A percentile compares a stretch with the other conserved stretches of the same genome.
phyloP scores from a whole-genome alignment of 176 grass and related monocot genomes.

The Oryza glumipatula region DNA sequence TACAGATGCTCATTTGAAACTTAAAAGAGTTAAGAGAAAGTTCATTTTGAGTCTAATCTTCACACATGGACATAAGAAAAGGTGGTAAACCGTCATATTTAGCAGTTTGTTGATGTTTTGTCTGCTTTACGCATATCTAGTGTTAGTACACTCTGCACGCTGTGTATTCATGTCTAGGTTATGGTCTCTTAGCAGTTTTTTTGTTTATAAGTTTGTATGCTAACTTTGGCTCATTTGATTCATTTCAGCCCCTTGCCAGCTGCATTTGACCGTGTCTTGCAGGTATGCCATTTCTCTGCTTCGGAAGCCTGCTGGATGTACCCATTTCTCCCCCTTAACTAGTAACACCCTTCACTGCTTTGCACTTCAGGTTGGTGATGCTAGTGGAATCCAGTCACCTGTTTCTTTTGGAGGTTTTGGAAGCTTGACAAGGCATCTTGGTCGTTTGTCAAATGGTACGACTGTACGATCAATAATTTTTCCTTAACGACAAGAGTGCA shows the following conservation, averaged over 20 bases:
- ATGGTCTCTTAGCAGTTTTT: background rate
- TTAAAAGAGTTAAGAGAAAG: background rate
- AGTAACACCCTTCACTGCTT: background rate
- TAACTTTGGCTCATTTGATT: conserved; percentile 27
- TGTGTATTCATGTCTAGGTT: background rate
- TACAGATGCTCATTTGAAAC: conserved; percentile 1
- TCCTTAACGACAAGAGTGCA: background rate
- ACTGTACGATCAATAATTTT: background rate
- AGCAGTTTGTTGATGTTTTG: conserved; percentile 7
- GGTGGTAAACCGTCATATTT: background rate
- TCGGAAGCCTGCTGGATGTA: background rate
- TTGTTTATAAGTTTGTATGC: conserved; percentile 11
- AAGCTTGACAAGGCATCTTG: conserved; percentile 86
- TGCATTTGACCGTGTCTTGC: conserved; percentile 87
- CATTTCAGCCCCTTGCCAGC: conserved; percentile 84
- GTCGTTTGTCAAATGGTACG: conserved; percentile 80
- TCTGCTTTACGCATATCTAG: background rate
- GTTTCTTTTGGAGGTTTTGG: conserved; percentile 99
- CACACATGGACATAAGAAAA: conserved; percentile 2
- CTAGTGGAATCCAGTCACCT: conserved; percentile 96
- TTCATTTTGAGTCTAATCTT: conserved; percentile 25
- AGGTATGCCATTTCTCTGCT: conserved; percentile 53
- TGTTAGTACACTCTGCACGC: background rate
- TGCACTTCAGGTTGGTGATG: conserved; percentile 83
- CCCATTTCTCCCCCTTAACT: background rate